A percentile compares a stretch with the other conserved stretches of the same genome.
phyloP scores from a whole-genome alignment of 2,329 filamentous ascomycete species.

The Leptosphaerulina australis region DNA sequence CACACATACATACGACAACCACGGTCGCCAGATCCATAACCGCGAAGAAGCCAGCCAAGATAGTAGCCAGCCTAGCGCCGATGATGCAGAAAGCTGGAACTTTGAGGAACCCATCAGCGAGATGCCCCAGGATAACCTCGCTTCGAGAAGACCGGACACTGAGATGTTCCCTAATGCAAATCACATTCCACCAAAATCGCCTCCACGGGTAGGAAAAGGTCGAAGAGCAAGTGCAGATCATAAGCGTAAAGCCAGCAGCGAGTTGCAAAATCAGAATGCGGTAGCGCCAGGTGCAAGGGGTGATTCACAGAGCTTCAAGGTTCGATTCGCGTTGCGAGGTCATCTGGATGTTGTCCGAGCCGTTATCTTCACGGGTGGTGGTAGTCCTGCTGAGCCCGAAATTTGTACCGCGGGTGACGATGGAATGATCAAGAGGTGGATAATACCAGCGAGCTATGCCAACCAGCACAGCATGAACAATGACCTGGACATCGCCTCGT shows the following conservation, averaged over 20 bases:
- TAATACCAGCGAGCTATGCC: conserved; percentile 82
- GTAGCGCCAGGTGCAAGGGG: conserved; percentile 56
- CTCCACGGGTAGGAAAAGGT: conserved; percentile 67
- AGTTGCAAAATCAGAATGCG: conserved; percentile 64
- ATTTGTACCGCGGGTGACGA: conserved; percentile 97
- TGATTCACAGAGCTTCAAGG: conserved; percentile 83
- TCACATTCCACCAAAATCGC: conserved; percentile 79
- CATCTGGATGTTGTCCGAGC: conserved; percentile 93
- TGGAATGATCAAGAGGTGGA: conserved; percentile 94
- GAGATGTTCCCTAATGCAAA: conserved; percentile 85
- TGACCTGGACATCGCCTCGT: conserved; percentile 88
- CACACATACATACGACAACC: conserved; percentile 64
- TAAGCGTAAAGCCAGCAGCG: conserved; percentile 64
- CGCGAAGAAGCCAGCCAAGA: conserved; percentile 50
- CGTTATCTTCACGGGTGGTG: conserved; percentile 95
- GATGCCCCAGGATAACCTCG: conserved; percentile 56
- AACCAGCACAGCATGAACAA: conserved; percentile 65
- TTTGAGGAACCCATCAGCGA: conserved; percentile 80
- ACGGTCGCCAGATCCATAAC: conserved; percentile 58
- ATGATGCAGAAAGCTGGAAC: conserved; percentile 81
- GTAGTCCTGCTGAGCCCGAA: conserved; percentile 92
- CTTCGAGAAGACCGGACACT: conserved; percentile 76
- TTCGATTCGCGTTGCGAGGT: conserved; percentile 87
- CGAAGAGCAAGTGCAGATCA: conserved; percentile 77
- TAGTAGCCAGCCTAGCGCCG: conserved; percentile 49